Percentiles rank a stretch among this genome's conserved stretches.
Evolutionary conservation across 2,329 filamentous ascomycete species (phyloP).

Genomic region (Phaeomoniella chlamydospora): DNA sequence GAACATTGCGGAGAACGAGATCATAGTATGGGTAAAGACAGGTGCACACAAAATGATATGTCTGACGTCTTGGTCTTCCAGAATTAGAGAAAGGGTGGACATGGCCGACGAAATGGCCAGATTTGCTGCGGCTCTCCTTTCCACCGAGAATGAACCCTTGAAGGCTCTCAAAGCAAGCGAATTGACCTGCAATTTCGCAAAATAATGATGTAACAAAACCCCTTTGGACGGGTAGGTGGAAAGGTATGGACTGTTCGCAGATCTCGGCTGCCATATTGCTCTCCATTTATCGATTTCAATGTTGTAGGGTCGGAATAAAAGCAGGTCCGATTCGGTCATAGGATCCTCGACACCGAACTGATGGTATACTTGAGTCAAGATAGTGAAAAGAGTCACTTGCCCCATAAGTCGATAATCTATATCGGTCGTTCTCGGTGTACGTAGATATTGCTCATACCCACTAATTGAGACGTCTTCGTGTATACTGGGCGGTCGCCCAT

Average conservation of each 20-base stretch:
- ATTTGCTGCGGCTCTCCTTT: conserved; percentile 27
- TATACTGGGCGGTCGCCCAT: conserved; percentile 43
- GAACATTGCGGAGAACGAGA: conserved; percentile 30
- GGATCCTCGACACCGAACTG: conserved; percentile 43
- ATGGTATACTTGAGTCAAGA: conserved; percentile 40
- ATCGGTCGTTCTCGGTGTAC: conserved; percentile 34
- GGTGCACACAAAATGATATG: conserved; percentile 33
- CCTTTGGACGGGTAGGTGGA: conserved; percentile 35
- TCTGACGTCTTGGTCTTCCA: conserved; percentile 32
- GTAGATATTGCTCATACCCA: conserved; percentile 42
- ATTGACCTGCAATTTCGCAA: conserved; percentile 39
- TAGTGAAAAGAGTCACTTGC: conserved; percentile 43
- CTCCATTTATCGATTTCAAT: conserved; percentile 39
- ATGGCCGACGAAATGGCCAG: conserved; percentile 33
- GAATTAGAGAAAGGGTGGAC: conserved; percentile 29
- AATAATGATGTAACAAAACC: conserved; percentile 37
- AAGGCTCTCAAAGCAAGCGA: conserved; percentile 24
- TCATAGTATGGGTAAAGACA: conserved; percentile 27
- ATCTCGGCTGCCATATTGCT: conserved; percentile 31
- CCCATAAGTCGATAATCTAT: conserved; percentile 43
- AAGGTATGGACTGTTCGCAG: conserved; percentile 29
- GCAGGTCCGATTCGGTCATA: conserved; percentile 34
- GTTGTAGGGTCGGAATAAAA: conserved; percentile 31
- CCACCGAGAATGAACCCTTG: conserved; percentile 21
- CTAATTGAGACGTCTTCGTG: conserved; percentile 43